phyloP scores from a whole-genome alignment of 1,139 yeast genomes.

The Zygosaccharomyces sapae region DNA sequence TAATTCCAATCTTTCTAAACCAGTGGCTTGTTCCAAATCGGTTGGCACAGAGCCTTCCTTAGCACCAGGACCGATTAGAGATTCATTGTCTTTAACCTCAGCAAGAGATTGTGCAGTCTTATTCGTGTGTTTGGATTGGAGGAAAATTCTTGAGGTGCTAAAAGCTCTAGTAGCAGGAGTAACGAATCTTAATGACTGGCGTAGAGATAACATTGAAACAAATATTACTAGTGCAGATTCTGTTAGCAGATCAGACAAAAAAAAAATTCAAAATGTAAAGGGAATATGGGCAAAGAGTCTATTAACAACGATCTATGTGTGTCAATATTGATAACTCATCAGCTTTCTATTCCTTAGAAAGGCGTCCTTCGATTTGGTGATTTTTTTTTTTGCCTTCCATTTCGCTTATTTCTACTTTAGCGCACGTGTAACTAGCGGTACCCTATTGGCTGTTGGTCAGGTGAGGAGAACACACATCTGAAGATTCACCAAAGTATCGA shows the following conservation, averaged over 20 bases:
- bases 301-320: not conserved
- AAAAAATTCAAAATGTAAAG: not conserved
- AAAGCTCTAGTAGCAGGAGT: slow-evolving; percentile 32
- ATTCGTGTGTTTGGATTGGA: slow-evolving; percentile 36
- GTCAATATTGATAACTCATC: not conserved
- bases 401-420: not conserved
- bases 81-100: slow-evolving; percentile 76
- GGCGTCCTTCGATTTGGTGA: not conserved
- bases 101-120: slow-evolving; percentile 66
- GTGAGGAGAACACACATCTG: not conserved
- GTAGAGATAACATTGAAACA: slow-evolving; percentile 26
- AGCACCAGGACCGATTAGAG: slow-evolving; percentile 90
- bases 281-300: not conserved
- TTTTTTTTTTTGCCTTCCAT: not conserved
- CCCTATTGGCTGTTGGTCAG: slow-evolving; percentile 1
- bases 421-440: slow-evolving; percentile 1
- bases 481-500: not conserved
- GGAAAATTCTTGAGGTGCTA: slow-evolving; percentile 25
- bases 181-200: slow-evolving; percentile 27
- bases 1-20: slow-evolving; percentile 94
- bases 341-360: not conserved
- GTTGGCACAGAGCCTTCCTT: slow-evolving; percentile 79
- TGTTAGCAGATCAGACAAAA: not conserved
- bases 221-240: not conserved
- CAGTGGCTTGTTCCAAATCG: slow-evolving; percentile 94